Base-by-base conservation (phyloP, 2,329 filamentous ascomycete genomes). In the Cryphonectria carpinicola region DNA sequence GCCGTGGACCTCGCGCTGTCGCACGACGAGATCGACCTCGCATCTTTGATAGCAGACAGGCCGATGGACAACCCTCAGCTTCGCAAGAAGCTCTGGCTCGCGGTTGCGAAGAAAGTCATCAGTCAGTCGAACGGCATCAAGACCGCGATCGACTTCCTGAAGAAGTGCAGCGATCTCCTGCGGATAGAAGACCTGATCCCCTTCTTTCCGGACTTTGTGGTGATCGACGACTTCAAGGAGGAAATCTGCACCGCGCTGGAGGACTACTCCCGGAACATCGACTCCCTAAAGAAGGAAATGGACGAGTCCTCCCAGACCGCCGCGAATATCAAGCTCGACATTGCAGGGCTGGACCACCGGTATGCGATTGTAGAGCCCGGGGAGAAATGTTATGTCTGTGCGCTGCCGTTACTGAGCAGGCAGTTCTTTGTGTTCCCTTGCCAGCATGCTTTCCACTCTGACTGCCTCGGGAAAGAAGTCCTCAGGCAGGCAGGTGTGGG, bases 391-490 rank as follows among this genome's bases (percentile, higher is more conserved):
- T 97, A 95, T 82, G 89, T 92, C 2, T 99, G 96, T 78, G 89
- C 90, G 0, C 82, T 98, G 69, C 96, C 96, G 13, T 83, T 99
- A 68, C 86, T 99, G 22, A 95, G 93, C 77, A 84, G 95, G 68
- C 95, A 98, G 77, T 99, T 99, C 82, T 99, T 98, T 76, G 96
- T 99, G 25, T 99, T 99, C 75, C 96, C 96, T 0, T 99, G 96
- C 80, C 96, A 99, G 83, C 96, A 99, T 81, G 93, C 95, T 4
- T 99, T 99, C 78, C 96, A 99, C 80, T 95, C 93, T 58, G 96
- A 99, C 79, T 99, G 96, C 79, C 82, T 99, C 65, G 95, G 94
- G 0, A 91, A 89, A 76, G 92, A 92, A 78, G 94, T 98, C 0
- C 86, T 98, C 67, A 93, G 95, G 79, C 91, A 94, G 74, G 90